A percentile compares a stretch with the other conserved stretches of the same genome.
These are phyloP conservation scores for Aspergillus quadrilineatus DNA, from an alignment of 2,329 filamentous ascomycete genomes.

Conservation along the genomic window DNA sequence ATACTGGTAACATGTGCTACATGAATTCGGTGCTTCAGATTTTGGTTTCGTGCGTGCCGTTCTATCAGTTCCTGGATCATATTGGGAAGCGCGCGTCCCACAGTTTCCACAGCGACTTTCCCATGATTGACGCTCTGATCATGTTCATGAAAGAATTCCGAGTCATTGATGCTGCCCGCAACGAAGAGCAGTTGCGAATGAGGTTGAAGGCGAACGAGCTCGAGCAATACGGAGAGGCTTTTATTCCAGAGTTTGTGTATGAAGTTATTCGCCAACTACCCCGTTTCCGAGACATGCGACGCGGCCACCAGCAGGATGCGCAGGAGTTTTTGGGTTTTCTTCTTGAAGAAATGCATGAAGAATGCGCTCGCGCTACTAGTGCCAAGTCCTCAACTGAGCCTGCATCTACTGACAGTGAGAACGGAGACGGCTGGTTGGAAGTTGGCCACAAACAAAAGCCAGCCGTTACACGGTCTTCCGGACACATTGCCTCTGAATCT, in stretches of 20 bases:
- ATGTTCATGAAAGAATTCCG: constrained; percentile 94
- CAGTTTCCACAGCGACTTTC: constrained; percentile 93
- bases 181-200: constrained; percentile 70
- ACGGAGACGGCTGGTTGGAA: constrained; percentile 79
- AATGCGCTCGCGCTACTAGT: constrained; percentile 77
- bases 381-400: constrained; percentile 50
- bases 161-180: constrained; percentile 74
- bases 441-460: constrained; percentile 90
- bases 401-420: constrained; percentile 39
- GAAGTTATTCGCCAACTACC: constrained; percentile 84
- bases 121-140: constrained; percentile 92
- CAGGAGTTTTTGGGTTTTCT: constrained; percentile 95
- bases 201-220: constrained; percentile 78
- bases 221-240: constrained; percentile 85
- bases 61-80: constrained; percentile 90
- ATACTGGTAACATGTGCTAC: constrained; percentile 99
- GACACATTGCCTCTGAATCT: constrained; percentile 68
- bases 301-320: constrained; percentile 95
- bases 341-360: constrained; percentile 87
- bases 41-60: constrained; percentile 87
- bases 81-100: constrained; percentile 79
- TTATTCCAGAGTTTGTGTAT: constrained; percentile 93
- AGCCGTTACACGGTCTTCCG: constrained; percentile 81
- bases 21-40: constrained; percentile 99
- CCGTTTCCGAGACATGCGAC: constrained; percentile 88